Evolutionary conservation across 2,329 filamentous ascomycete species (phyloP).

Genomic region (Chalaropsis ovoidea): DNA sequence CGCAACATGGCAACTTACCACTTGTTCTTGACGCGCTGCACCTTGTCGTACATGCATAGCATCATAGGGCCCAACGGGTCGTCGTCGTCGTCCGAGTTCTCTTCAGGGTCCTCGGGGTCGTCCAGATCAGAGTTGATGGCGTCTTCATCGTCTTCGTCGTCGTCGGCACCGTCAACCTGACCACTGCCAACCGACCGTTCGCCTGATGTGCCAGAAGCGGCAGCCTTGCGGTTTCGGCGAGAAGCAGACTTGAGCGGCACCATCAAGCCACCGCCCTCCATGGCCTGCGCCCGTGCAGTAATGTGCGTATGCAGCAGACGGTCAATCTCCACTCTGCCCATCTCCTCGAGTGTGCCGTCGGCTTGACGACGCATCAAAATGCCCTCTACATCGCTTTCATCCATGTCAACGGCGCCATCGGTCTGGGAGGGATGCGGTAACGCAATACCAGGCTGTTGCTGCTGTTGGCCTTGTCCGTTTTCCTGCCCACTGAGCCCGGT

Average conservation of each 20-base stretch:
- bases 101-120: constrained; percentile 76
- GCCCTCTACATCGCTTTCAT: constrained; percentile 46
- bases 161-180: constrained; percentile 43
- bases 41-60: constrained; percentile 99
- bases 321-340: constrained; percentile 56
- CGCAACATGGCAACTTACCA: constrained; percentile 45
- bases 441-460: constrained; percentile 27
- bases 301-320: constrained; percentile 59
- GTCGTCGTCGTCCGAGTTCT: constrained; percentile 79
- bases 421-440: constrained; percentile 44
- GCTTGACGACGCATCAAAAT: constrained; percentile 50
- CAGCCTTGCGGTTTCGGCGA: constrained; percentile 26
- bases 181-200: constrained; percentile 42
- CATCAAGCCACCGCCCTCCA: constrained; percentile 70
- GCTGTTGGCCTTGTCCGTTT: constrained; percentile 31
- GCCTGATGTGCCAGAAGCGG: not conserved
- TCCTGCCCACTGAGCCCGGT: constrained; percentile 33
- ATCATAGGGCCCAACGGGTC: constrained; percentile 81
- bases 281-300: constrained; percentile 51
- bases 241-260: constrained; percentile 53
- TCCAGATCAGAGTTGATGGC: constrained; percentile 98
- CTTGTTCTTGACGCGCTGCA: constrained; percentile 98
- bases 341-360: constrained; percentile 45
- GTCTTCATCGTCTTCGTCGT: constrained; percentile 66
- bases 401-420: constrained; percentile 59